phyloP scores from a whole-genome alignment of 2,329 filamentous ascomycete genomes.

The Cordyceps tenuipes region DNA sequence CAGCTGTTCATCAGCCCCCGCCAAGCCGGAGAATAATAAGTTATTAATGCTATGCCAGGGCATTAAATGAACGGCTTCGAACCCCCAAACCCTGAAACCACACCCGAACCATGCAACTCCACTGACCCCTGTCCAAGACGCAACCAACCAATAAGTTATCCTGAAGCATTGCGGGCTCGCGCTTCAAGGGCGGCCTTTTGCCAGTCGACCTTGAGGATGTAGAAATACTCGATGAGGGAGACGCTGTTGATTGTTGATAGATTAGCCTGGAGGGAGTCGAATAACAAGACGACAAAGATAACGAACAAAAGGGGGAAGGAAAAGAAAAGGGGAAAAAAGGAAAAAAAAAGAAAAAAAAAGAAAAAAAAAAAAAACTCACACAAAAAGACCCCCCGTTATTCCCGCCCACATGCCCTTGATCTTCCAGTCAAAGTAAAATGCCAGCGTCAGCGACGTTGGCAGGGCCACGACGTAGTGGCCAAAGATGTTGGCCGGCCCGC shows the following conservation, averaged over 20 bases:
- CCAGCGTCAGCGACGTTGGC: constrained; percentile 70
- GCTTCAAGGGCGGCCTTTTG: constrained; percentile 44
- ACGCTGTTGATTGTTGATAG: constrained; percentile 35
- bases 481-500: constrained; percentile 79
- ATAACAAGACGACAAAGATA: no score
- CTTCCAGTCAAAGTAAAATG: constrained; percentile 70
- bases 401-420: constrained; percentile 76
- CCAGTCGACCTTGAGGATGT: constrained; percentile 44
- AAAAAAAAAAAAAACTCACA: neutral
- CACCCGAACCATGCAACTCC: no score
- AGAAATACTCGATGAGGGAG: constrained; percentile 44
- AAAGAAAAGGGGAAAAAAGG: no score
- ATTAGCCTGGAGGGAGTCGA: neutral
- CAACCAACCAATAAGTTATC: constrained; percentile 20
- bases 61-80: no score
- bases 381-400: constrained; percentile 59
- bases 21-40: neutral
- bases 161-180: constrained; percentile 39
- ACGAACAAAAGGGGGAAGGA: no score
- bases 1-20: neutral
- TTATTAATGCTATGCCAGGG: no score
- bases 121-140: no score
- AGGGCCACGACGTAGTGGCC: constrained; percentile 82
- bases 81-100: neutral
- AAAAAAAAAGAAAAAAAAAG: no score